phyloP scores from a whole-genome alignment of 2,329 filamentous ascomycete genomes.

The Setomelanomma holmii region DNA sequence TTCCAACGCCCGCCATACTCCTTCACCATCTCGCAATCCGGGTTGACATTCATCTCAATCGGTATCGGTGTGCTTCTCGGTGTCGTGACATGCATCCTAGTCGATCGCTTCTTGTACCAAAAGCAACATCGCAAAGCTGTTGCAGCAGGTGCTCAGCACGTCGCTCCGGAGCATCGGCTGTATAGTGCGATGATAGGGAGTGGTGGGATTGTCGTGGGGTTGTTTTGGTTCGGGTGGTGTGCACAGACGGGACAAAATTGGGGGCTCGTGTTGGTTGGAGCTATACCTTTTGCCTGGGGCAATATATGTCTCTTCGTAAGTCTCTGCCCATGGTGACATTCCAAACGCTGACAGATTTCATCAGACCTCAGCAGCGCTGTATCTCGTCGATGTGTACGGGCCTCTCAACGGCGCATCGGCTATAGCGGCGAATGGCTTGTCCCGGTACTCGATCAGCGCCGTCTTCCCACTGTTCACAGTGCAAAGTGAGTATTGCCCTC shows the following conservation, averaged over 20 bases:
- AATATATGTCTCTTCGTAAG: conserved; percentile 67
- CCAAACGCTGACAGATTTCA: not conserved
- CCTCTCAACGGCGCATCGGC: conserved; percentile 44
- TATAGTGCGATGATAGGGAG: conserved; percentile 67
- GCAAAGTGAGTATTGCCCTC: conserved; percentile 33
- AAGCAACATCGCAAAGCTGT: conserved; percentile 35
- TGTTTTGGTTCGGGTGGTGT: conserved; percentile 70
- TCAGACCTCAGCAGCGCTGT: conserved; percentile 36
- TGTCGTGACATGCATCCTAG: conserved; percentile 36
- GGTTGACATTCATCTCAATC: conserved; percentile 44
- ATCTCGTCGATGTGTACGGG: conserved; percentile 43
- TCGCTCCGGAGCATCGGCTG: conserved; percentile 64
- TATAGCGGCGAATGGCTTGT: conserved; percentile 48
- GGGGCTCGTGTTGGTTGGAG: conserved; percentile 58
- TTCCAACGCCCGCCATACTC: conserved; percentile 40
- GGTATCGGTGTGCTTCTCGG: conserved; percentile 40
- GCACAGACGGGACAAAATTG: conserved; percentile 56
- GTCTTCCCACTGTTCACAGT: conserved; percentile 48
- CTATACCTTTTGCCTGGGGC: conserved; percentile 66
- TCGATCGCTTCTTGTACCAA: conserved; percentile 49
- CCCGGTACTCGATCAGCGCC: conserved; percentile 47
- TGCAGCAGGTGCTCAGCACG: conserved; percentile 31
- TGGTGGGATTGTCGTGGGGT: conserved; percentile 58
- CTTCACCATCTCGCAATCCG: conserved; percentile 38
- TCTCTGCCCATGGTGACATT: not conserved